A percentile compares a stretch with the other conserved stretches of the same genome.
Conservation (phyloP, 306 rosid species). For the Cucumis melo region DNA sequence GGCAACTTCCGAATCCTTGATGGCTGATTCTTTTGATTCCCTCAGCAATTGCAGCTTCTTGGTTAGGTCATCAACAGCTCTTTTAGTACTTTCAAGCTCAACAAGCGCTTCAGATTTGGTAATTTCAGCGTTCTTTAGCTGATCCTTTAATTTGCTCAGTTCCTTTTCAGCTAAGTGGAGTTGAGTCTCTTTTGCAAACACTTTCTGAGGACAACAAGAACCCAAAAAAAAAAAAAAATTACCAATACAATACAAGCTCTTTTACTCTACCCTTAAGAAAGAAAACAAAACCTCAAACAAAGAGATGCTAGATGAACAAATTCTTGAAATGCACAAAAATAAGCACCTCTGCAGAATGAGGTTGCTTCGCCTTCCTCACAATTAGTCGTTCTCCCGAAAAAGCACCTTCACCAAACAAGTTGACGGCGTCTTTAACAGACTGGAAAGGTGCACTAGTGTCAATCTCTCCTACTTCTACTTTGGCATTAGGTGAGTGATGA, state of each 20-base stretch:
- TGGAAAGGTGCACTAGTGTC: slow-evolving; percentile 98
- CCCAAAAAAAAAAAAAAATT: not conserved
- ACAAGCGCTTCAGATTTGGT: slow-evolving; percentile 68
- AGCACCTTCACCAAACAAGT: slow-evolving; percentile 83
- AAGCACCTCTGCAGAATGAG: slow-evolving; percentile 80
- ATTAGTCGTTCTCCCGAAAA: slow-evolving; percentile 70
- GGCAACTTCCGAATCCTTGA: slow-evolving; percentile 52
- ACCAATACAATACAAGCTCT: not conserved
- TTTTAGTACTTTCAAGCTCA: slow-evolving; percentile 68
- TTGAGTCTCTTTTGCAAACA: slow-evolving; percentile 74
- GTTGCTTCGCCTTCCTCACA: slow-evolving; percentile 56
- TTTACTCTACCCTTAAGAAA: not conserved
- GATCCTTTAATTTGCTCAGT: slow-evolving; percentile 72
- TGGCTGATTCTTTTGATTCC: slow-evolving; percentile 59
- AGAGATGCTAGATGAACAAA: not conserved
- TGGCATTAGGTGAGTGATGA: slow-evolving; percentile 44
- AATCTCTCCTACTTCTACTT: slow-evolving; percentile 87
- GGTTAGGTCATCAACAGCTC: slow-evolving; percentile 45
- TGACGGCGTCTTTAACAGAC: slow-evolving; percentile 95
- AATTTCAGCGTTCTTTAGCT: slow-evolving; percentile 68
- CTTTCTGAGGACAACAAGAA: slow-evolving; percentile 44
- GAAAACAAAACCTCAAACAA: not conserved
- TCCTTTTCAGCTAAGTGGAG: slow-evolving; percentile 70
- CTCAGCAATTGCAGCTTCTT: slow-evolving; percentile 39
- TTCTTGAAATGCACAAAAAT: not conserved